phyloP scores from a whole-genome alignment of 169 alveolate species.

The Plasmodium falciparum region DNA sequence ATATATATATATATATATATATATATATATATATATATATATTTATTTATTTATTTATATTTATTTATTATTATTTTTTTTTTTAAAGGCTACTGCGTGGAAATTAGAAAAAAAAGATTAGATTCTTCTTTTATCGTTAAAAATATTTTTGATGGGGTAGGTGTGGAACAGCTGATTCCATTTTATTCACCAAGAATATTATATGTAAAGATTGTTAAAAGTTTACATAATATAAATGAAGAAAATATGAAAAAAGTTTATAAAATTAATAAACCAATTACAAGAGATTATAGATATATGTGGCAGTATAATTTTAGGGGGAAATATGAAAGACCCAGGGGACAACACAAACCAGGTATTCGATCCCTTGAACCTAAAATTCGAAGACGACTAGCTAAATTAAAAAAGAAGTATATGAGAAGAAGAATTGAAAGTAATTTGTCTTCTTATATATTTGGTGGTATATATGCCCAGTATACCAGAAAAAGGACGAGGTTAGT shows the following conservation, averaged over 20 bases:
- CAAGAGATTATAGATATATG: conserved; percentile 90
- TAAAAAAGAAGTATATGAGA: conserved; percentile 79
- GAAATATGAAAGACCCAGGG: conserved; percentile 83
- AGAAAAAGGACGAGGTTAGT: conserved; percentile 76
- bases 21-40: no score
- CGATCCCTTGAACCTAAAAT: conserved; percentile 81
- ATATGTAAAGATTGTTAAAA: conserved; percentile 82
- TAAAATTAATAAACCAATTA: conserved; percentile 83
- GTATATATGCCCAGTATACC: conserved; percentile 79
- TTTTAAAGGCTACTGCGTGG: conserved; percentile 84
- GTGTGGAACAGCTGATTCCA: conserved; percentile 86
- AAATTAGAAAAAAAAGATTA: conserved; percentile 80
- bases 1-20: background rate
- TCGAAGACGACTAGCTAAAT: conserved; percentile 74
- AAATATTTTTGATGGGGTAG: conserved; percentile 88
- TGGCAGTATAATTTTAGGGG: conserved; percentile 90
- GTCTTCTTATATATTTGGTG: conserved; percentile 84
- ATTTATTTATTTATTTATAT: no score
- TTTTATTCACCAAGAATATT: conserved; percentile 84
- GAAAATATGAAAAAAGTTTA: conserved; percentile 28
- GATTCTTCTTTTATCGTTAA: conserved; percentile 86
- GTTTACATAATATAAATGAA: conserved; percentile 69
- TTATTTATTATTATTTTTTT: background rate
- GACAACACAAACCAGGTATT: conserved; percentile 91
- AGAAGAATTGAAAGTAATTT: conserved; percentile 80